Evolutionary conservation across 2,329 filamentous ascomycete species (phyloP), one percentile per base, ranked within the genome.

Genomic region (Fusarium sp.): DNA sequence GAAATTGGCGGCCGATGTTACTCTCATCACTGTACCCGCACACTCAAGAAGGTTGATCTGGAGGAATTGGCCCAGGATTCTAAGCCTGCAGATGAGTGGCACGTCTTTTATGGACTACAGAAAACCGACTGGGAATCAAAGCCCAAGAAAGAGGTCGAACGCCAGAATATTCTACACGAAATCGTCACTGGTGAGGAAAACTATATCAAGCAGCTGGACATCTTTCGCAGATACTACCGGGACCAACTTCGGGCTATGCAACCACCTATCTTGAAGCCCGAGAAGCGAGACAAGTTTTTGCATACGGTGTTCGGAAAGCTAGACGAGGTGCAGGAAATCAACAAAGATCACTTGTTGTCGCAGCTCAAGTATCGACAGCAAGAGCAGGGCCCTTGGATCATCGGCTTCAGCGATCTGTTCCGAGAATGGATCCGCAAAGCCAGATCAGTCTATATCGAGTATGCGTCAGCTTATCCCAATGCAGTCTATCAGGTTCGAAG

Each of bases 391-490:
- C 96, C 96, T 0, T 99, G 94, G 89, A 90, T 99, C 60, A 85
- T 88, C 14, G 96, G 96, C 4, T 97, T 97, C 80, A 97, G 94
- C 76, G 96, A 98, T 75, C 93, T 99, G 49, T 98, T 99, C 83
- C 86, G 96, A 60, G 96, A 99, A 80, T 99, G 96, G 96, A 97
- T 98, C 65, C 88, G 96, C 67, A 98, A 97, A 78, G 96, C 96
- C 32, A 93, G 91, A 78, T 83, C 86, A 4, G 91, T 93, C 13
- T 99, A 98, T 76, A 89, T 97, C 63, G 94, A 97, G 60, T 99
- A 98, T 78, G 95, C 95, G 39, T 90, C 91, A 2, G 90, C 90
- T 1, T 98, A 96, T 71, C 95, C 95, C 1, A 89, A 90, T 60
- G 95, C 96, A 2, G 90, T 89, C 37, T 94, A 92, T 75, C 83